A percentile compares a stretch with the other conserved stretches of the same genome.
These are phyloP conservation scores for Pseudocercospora pini-densiflorae DNA, from an alignment of 2,329 filamentous ascomycete species.

Conservation along the genomic window DNA sequence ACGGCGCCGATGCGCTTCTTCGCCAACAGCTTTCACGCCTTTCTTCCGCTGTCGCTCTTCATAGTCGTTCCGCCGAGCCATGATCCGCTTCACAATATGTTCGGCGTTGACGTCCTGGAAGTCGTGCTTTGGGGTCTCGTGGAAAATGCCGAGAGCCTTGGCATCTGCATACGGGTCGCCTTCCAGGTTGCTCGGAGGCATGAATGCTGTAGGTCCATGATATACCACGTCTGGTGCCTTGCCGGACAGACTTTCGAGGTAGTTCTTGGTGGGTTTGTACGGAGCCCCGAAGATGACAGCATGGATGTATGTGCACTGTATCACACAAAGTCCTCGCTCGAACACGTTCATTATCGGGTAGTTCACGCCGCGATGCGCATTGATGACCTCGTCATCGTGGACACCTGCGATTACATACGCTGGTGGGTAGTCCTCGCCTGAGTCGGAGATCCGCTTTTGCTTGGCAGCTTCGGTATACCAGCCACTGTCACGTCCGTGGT, in stretches of 20 bases:
- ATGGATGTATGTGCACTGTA: slow-evolving; percentile 94
- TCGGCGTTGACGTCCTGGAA: slow-evolving; percentile 90
- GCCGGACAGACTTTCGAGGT: slow-evolving; percentile 71
- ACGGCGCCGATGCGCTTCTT: slow-evolving; percentile 53
- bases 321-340: slow-evolving; percentile 90
- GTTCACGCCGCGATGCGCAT: slow-evolving; percentile 95
- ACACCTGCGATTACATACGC: slow-evolving; percentile 91
- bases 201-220: slow-evolving; percentile 94
- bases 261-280: slow-evolving; percentile 79
- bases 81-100: slow-evolving; percentile 87
- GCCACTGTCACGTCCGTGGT: slow-evolving; percentile 66
- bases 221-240: slow-evolving; percentile 75
- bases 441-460: slow-evolving; percentile 64
- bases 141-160: slow-evolving; percentile 83
- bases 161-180: slow-evolving; percentile 72
- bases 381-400: slow-evolving; percentile 94
- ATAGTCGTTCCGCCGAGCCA: slow-evolving; percentile 84
- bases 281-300: slow-evolving; percentile 88
- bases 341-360: slow-evolving; percentile 99
- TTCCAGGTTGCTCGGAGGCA: slow-evolving; percentile 55
- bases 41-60: slow-evolving; percentile 91
- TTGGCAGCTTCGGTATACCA: slow-evolving; percentile 74
- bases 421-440: slow-evolving; percentile 75
- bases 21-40: slow-evolving; percentile 79
- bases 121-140: slow-evolving; percentile 73